Percentiles rank a stretch among this genome's conserved stretches.
Conservation (phyloP, 257 asterid genomes). For the Mentha longifolia region DNA sequence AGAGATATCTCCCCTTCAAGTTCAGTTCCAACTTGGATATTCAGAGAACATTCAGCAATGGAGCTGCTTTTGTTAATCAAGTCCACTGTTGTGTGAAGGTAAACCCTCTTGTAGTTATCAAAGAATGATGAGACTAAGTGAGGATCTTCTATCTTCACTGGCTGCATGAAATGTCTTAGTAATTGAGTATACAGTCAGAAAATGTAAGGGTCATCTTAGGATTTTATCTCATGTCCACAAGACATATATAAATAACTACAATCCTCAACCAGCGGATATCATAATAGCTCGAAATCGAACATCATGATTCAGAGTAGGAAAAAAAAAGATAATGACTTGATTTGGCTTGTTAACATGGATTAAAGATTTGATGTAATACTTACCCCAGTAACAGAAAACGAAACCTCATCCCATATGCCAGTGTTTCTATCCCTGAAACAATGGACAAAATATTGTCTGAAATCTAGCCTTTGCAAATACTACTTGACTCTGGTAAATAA, state of each 20-base stretch:
- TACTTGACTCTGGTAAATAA: no score
- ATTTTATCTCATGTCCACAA: background rate
- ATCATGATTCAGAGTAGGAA: no score
- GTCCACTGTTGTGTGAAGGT: constrained; percentile 74
- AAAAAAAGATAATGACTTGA: background rate
- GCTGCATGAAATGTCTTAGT: no score
- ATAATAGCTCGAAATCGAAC: background rate
- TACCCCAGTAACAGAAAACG: constrained; percentile 90
- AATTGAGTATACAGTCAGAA: no score
- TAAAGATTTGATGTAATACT: background rate
- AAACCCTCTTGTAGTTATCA: constrained; percentile 65
- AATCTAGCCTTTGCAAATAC: constrained; percentile 27
- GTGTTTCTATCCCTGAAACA: constrained; percentile 91
- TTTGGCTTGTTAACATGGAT: no score
- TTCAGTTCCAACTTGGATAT: constrained; percentile 86
- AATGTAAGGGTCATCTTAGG: constrained; percentile 17
- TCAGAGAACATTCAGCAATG: constrained; percentile 72
- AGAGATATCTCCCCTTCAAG: constrained; percentile 58
- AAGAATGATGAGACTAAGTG: constrained; percentile 88
- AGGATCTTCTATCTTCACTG: constrained; percentile 92
- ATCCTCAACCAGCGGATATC: background rate
- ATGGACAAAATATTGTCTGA: constrained; percentile 4
- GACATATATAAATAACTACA: background rate
- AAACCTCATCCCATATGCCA: constrained; percentile 99
- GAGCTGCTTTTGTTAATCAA: constrained; percentile 66